phyloP scores from a whole-genome alignment of 2,329 filamentous ascomycete genomes.

The Penicillium hesseltinei region DNA sequence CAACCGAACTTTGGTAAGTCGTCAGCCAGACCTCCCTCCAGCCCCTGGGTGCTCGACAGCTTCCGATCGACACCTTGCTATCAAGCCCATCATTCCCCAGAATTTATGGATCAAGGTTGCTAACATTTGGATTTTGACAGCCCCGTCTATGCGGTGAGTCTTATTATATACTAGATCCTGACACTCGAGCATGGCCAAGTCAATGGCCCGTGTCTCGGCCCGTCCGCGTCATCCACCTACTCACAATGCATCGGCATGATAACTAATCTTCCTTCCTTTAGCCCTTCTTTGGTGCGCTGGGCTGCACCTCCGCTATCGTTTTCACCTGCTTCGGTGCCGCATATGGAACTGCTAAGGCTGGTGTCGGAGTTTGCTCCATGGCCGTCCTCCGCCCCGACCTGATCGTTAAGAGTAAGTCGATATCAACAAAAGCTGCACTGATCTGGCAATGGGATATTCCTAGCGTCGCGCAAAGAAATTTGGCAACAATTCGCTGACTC shows the following conservation, averaged over 20 bases:
- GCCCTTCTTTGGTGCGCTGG: constrained; percentile 97
- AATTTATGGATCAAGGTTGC: constrained; percentile 11
- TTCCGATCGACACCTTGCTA: constrained; percentile 20
- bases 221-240: constrained; percentile 6
- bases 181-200: constrained; percentile 13
- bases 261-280: constrained; percentile 34
- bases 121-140: constrained; percentile 51
- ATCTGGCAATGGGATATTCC: constrained; percentile 12
- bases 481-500: constrained; percentile 15
- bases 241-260: background rate
- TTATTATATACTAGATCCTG: constrained; percentile 14
- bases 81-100: constrained; percentile 1
- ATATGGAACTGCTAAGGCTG: constrained; percentile 98
- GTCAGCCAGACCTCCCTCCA: constrained; percentile 34
- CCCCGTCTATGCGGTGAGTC: constrained; percentile 98
- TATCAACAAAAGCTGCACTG: background rate
- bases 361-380: constrained; percentile 97
- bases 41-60: constrained; percentile 34
- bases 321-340: constrained; percentile 96
- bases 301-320: constrained; percentile 90
- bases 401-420: constrained; percentile 93
- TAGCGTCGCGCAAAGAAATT: background rate
- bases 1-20: constrained; percentile 78
- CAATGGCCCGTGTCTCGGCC: constrained; percentile 10
- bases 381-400: constrained; percentile 96